These are phyloP conservation scores for Edaphochlamys debaryana DNA, from an alignment of 139 green algal species.

Conservation along the genomic window DNA sequence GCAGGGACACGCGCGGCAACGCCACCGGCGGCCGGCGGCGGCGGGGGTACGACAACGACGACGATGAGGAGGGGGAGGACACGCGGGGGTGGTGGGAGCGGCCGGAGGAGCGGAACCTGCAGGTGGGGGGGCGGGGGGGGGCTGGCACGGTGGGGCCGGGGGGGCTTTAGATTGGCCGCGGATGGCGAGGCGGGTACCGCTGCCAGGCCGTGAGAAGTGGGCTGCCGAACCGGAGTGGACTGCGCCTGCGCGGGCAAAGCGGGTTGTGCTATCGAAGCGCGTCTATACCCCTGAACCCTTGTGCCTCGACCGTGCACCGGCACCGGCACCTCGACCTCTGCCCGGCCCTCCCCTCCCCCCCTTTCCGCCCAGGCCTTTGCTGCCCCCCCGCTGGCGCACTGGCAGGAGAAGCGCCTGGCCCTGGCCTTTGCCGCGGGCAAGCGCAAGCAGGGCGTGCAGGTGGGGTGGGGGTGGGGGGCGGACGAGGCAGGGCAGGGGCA, in stretches of 20 bases:
- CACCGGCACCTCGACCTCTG: background rate
- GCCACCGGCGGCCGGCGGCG: background rate
- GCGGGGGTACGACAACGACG: background rate
- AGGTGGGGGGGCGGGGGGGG: background rate
- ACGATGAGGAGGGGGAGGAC: conserved; percentile 29
- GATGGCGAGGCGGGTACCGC: too few species aligned
- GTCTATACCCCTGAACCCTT: too few species aligned
- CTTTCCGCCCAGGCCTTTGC: background rate
- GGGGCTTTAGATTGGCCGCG: too few species aligned
- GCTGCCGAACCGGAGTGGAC: too few species aligned
- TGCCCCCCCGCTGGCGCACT: background rate
- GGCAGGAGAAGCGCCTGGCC: conserved; percentile 37
- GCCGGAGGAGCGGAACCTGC: conserved; percentile 35
- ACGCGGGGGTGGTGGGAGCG: conserved; percentile 46
- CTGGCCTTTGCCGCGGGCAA: conserved; percentile 19
- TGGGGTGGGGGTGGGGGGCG: background rate
- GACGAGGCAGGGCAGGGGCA: background rate
- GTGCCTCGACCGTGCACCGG: too few species aligned
- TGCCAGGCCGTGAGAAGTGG: too few species aligned
- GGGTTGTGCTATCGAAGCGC: too few species aligned
- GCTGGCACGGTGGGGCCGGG: too few species aligned
- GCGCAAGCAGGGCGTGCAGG: conserved; percentile 33
- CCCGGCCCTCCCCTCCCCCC: background rate
- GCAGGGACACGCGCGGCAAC: background rate
- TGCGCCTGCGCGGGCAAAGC: too few species aligned